Base-by-base conservation (phyloP, 2,329 filamentous ascomycete genomes). In the Colletotrichum ledebouriae region DNA sequence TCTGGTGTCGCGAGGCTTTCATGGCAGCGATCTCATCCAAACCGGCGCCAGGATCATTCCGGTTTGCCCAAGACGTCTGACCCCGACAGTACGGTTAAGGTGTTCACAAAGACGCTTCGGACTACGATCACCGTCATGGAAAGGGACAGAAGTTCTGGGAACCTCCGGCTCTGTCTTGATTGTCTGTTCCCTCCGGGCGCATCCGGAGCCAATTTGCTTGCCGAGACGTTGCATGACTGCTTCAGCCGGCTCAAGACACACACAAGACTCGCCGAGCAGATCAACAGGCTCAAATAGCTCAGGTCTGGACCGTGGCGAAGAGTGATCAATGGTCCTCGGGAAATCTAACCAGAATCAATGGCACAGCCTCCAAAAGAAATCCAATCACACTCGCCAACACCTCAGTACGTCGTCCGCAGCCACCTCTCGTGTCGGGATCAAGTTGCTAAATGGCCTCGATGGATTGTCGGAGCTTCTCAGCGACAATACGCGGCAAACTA, bases 61-160 rank as follows among this genome's bases (percentile, higher is more conserved):
- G 56, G 56, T 2, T n/a, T n/a, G 25, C 41, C 2, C 56, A 33
- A 20, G 44, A 29, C 55, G 15, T 42, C 41, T 11, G 25, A 25
- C 55, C 56, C 42, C 42, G 42, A 59, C 56, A 37, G n/a, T 17
- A 17, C 17, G 56, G 56, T 49, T 37, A 47, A 59, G 56, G 56
- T 34, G 22, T 15, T 20, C 29, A 17, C 29, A 17, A 22, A 53
- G n/a, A 20, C 15, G 6, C n/a, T 53, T 29, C 15, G 5, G n/a
- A 6, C 15, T 17, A 10, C 29, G 9, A 17, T 17, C 15, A 34
- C 33, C 10, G 29, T 7, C 29, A 12, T 17, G 11, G 25, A 50
- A 29, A 29, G 7, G 22, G 37, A 39, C 11, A 39, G 37, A 39
- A 15, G 37, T 13, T 9, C 37, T 39, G 37, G 37, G 37, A 11